These are phyloP conservation scores for Wickerhamomyces rabaulensis DNA, from an alignment of 805 yeast genomes.

Conservation along the genomic window DNA sequence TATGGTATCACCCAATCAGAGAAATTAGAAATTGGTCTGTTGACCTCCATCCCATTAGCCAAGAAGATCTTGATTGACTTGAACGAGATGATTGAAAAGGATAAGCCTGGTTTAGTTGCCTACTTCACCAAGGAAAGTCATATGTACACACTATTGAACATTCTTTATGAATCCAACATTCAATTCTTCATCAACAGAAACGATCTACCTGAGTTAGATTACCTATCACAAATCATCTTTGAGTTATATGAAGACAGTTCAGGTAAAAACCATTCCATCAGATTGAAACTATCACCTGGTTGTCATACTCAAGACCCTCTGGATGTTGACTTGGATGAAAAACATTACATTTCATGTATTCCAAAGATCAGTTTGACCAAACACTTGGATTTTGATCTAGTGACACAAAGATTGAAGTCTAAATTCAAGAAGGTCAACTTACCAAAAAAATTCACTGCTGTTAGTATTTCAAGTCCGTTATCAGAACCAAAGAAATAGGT, in stretches of 20 bases:
- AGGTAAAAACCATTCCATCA: conserved; percentile 80
- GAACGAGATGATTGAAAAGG: conserved; percentile 69
- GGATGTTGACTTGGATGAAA: conserved; percentile 93
- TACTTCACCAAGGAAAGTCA: conserved; percentile 97
- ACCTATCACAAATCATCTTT: conserved; percentile 88
- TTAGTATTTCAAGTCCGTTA: conserved; percentile 70
- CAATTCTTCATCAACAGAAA: conserved; percentile 96
- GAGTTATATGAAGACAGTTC: conserved; percentile 83
- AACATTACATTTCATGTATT: conserved; percentile 94
- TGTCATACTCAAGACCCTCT: conserved; percentile 97
- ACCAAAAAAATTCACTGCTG: conserved; percentile 90
- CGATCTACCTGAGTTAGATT: conserved; percentile 94
- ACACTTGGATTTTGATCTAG: conserved; percentile 88
- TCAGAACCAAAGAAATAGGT: conserved; percentile 17
- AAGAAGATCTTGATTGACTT: conserved; percentile 81
- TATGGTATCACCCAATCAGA: conserved; percentile 95
- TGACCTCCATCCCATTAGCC: conserved; percentile 91
- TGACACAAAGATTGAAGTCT: conserved; percentile 71
- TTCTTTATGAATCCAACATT: conserved; percentile 83
- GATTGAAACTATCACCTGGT: conserved; percentile 93
- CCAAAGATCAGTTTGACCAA: conserved; percentile 87
- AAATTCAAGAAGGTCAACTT: conserved; percentile 82
- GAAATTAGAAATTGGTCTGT: conserved; percentile 89
- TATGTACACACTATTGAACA: conserved; percentile 87
- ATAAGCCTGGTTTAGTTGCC: conserved; percentile 77